phyloP scores from a whole-genome alignment of 805 yeast genomes.

The Candida nonsorbophila region DNA sequence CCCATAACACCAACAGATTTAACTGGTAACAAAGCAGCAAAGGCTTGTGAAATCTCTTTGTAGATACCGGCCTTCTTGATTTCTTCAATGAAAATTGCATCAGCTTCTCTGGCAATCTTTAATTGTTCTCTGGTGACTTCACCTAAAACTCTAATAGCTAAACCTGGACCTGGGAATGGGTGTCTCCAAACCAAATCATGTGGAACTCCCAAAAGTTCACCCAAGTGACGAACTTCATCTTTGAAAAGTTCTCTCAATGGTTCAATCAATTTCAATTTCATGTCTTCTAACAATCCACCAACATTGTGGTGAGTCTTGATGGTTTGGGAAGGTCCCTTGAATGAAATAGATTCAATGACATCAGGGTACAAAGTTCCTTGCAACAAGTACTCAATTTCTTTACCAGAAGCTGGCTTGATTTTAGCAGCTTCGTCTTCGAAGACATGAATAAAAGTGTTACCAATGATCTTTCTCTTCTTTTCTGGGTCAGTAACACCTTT shows the following conservation, averaged over 20 bases:
- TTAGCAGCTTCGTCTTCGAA: slow-evolving; percentile 94
- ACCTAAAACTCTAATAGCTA: slow-evolving; percentile 96
- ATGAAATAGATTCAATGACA: slow-evolving; percentile 96
- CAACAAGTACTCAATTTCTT: slow-evolving; percentile 85
- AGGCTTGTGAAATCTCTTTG: slow-evolving; percentile 92
- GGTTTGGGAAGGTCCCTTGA: slow-evolving; percentile 99
- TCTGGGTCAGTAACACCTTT: slow-evolving; percentile 97
- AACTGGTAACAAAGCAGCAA: slow-evolving; percentile 94
- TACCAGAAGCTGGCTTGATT: slow-evolving; percentile 84
- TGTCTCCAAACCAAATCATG: slow-evolving; percentile 99
- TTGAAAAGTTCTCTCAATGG: slow-evolving; percentile 98
- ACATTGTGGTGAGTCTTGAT: slow-evolving; percentile 99
- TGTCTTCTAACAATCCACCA: slow-evolving; percentile 95
- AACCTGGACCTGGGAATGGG: slow-evolving; percentile 99
- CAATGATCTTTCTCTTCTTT: slow-evolving; percentile 97
- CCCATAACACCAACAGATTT: slow-evolving; percentile 99
- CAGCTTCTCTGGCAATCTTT: slow-evolving; percentile 96
- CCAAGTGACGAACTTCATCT: slow-evolving; percentile 96
- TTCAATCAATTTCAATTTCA: slow-evolving; percentile 97
- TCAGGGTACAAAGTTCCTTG: slow-evolving; percentile 99
- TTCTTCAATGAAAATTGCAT: slow-evolving; percentile 92
- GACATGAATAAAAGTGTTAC: slow-evolving; percentile 94
- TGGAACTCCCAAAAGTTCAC: slow-evolving; percentile 91
- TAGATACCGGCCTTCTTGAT: slow-evolving; percentile 90
- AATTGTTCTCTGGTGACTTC: slow-evolving; percentile 93